Conservation (phyloP, 2,329 filamentous ascomycete genomes). For the Apiospora pterosperma region DNA sequence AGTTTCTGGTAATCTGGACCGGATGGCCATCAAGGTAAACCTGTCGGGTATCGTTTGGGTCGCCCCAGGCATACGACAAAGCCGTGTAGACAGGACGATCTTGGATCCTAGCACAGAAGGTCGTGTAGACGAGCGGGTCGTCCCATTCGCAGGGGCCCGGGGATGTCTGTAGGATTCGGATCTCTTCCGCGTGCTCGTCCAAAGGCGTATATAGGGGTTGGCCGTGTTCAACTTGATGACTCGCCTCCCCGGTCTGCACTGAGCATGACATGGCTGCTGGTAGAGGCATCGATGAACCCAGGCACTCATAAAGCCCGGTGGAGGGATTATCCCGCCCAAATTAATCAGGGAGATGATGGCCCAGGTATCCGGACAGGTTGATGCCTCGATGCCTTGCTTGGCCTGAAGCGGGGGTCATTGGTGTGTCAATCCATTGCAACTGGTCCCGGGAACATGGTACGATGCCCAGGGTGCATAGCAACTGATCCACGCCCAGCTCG, state of each 20-base stretch:
- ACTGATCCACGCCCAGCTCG: not conserved
- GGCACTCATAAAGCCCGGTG: not conserved
- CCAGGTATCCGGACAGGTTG: not conserved
- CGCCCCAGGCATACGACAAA: slow-evolving; percentile 6
- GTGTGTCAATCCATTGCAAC: not conserved
- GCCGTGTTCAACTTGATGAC: not conserved
- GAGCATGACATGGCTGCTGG: not conserved
- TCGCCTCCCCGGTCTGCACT: not conserved
- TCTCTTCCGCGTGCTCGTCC: not conserved
- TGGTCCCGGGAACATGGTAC: not conserved
- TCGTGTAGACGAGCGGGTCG: not conserved
- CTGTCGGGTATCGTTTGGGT: not conserved
- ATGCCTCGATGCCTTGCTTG: not conserved
- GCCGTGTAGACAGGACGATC: not conserved
- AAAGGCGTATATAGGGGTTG: not conserved
- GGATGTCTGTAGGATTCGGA: not conserved
- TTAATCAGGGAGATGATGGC: not conserved
- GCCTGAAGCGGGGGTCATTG: not conserved
- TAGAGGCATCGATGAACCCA: not conserved
- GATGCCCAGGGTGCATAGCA: not conserved
- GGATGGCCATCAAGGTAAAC: not conserved
- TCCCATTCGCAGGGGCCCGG: not conserved
- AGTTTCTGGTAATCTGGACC: not conserved
- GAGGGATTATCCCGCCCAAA: not conserved
- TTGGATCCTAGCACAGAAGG: not conserved